These are phyloP conservation scores for Monosporascus sp. DNA, from an alignment of 2,329 filamentous ascomycete species.

Conservation along the genomic window DNA sequence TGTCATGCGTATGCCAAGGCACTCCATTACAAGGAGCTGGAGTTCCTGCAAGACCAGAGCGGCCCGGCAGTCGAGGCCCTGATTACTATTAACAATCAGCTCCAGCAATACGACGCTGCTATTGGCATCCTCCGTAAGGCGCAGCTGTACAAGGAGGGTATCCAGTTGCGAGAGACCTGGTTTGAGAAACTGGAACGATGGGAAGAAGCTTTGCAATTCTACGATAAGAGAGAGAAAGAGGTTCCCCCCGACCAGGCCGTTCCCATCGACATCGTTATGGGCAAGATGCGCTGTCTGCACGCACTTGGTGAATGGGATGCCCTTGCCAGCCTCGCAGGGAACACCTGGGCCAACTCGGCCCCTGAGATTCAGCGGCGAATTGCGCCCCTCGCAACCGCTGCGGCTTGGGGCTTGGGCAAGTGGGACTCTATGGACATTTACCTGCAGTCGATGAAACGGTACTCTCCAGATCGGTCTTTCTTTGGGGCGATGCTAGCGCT, in stretches of 20 bases:
- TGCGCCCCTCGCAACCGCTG: constrained; percentile 87
- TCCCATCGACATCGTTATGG: constrained; percentile 95
- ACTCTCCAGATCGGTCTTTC: constrained; percentile 92
- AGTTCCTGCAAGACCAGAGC: constrained; percentile 97
- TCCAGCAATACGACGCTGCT: constrained; percentile 96
- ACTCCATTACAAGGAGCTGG: constrained; percentile 96
- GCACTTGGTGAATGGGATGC: constrained; percentile 97
- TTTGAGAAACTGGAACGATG: constrained; percentile 97
- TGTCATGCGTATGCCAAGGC: constrained; percentile 98
- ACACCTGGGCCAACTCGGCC: constrained; percentile 87
- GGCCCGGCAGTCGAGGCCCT: constrained; percentile 91
- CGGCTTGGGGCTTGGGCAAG: constrained; percentile 92
- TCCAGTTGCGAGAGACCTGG: constrained; percentile 96
- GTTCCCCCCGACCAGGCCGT: constrained; percentile 49
- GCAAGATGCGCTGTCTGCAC: constrained; percentile 98
- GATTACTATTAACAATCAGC: constrained; percentile 98
- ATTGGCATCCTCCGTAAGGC: constrained; percentile 97
- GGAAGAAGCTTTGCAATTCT: constrained; percentile 93
- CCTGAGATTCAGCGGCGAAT: constrained; percentile 86
- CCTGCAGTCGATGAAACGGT: constrained; percentile 86
- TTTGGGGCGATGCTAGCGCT: constrained; percentile 94
- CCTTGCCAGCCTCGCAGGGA: constrained; percentile 79
- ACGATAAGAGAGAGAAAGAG: constrained; percentile 77
- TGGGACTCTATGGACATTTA: constrained; percentile 99
- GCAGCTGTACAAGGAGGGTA: constrained; percentile 86